Evolutionary conservation across 2,329 filamentous ascomycete species (phyloP).

Genomic region (Beauveria bassiana): DNA sequence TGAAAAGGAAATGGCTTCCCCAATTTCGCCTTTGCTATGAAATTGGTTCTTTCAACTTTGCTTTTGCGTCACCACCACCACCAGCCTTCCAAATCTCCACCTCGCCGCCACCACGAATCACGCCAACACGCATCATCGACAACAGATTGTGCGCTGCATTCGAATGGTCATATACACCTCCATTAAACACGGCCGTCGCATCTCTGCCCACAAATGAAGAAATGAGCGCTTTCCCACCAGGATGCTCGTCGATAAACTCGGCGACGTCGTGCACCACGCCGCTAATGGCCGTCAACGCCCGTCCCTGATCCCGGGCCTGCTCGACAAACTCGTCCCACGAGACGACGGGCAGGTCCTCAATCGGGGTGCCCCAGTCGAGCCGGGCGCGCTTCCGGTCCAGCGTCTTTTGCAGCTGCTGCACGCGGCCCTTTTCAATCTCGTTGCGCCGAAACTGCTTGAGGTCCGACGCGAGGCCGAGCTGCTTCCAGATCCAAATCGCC

Average conservation of each 20-base stretch:
- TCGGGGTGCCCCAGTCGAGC: conserved; percentile 79
- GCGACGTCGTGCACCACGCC: conserved; percentile 75
- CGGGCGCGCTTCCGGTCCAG: conserved; percentile 76
- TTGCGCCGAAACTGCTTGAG: conserved; percentile 87
- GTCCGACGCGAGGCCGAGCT: conserved; percentile 74
- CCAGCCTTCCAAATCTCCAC: conserved; percentile 71
- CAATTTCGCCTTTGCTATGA: neutral
- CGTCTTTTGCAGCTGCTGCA: conserved; percentile 89
- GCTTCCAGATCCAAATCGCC: conserved; percentile 79
- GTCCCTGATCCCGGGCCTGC: conserved; percentile 59
- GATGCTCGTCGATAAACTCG: conserved; percentile 71
- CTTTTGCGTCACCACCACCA: neutral
- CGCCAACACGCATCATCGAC: conserved; percentile 71
- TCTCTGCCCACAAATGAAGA: conserved; percentile 68
- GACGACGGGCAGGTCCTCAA: conserved; percentile 79
- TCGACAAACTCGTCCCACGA: conserved; percentile 72
- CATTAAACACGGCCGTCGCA: conserved; percentile 76
- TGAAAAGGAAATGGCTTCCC: neutral
- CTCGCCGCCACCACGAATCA: conserved; percentile 70
- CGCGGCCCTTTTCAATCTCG: conserved; percentile 85
- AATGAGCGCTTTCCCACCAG: conserved; percentile 72
- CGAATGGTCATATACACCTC: conserved; percentile 73
- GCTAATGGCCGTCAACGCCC: conserved; percentile 61
- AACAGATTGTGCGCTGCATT: conserved; percentile 77
- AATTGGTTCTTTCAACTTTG: neutral